These are phyloP conservation scores for Pleurotus sapidus DNA, from an alignment of 768 basidiomycete genomes.

Conservation along the genomic window DNA sequence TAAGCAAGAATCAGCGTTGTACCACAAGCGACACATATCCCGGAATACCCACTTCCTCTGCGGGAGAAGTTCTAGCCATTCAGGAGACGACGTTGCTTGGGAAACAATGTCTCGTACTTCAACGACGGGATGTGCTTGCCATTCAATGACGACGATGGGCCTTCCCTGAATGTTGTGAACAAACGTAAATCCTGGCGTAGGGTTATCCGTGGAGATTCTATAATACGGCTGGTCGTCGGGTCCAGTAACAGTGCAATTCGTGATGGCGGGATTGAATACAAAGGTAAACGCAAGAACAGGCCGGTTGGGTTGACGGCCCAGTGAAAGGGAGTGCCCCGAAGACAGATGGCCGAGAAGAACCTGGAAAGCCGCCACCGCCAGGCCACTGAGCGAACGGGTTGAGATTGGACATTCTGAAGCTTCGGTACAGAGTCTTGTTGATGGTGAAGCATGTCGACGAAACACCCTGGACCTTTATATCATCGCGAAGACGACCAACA, in stretches of 20 bases:
- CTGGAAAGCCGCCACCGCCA: constrained; percentile 18
- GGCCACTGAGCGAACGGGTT: constrained; percentile 33
- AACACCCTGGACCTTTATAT: neutral
- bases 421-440: neutral
- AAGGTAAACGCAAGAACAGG: constrained; percentile 41
- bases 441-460: neutral
- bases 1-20: constrained; percentile 13
- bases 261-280: constrained; percentile 46
- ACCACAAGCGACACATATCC: neutral
- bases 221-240: constrained; percentile 46
- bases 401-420: constrained; percentile 9
- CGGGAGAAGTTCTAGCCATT: constrained; percentile 52
- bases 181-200: constrained; percentile 50
- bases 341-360: constrained; percentile 43
- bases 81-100: constrained; percentile 45
- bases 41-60: constrained; percentile 24
- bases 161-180: constrained; percentile 46
- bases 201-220: constrained; percentile 46
- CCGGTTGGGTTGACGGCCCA: constrained; percentile 26
- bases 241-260: constrained; percentile 54
- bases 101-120: constrained; percentile 49
- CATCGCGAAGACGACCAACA: neutral
- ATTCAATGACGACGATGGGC: constrained; percentile 55
- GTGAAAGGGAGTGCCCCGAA: constrained; percentile 66
- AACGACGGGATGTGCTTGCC: constrained; percentile 46